phyloP scores from a whole-genome alignment of 2,329 filamentous ascomycete genomes.

The Fonsecaea erecta region DNA sequence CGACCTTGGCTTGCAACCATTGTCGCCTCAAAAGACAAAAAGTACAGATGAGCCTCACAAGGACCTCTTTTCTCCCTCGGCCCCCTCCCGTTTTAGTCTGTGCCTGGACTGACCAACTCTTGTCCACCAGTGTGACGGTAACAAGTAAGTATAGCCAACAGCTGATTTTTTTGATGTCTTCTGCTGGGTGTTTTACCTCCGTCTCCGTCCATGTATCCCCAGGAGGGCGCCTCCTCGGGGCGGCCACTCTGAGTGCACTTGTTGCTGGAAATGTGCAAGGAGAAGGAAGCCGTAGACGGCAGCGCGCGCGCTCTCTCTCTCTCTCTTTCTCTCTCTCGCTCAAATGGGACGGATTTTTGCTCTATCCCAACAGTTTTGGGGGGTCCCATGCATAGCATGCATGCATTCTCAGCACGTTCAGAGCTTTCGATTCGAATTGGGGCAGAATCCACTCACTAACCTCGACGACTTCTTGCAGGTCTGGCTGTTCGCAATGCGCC shows the following conservation, averaged over 20 bases:
- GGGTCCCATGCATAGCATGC: too few species aligned
- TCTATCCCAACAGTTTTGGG: background rate
- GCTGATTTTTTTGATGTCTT: background rate
- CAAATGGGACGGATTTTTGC: background rate
- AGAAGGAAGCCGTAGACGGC: too few species aligned
- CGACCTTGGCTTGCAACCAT: slow-evolving; percentile 6
- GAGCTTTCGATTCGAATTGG: background rate
- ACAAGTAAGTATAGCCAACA: slow-evolving; percentile 9
- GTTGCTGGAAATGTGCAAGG: too few species aligned
- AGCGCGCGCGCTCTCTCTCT: too few species aligned
- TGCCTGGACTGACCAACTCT: background rate
- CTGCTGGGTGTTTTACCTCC: background rate
- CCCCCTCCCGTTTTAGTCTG: background rate
- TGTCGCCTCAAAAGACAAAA: slow-evolving; percentile 10
- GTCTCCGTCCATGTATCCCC: background rate
- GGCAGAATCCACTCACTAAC: background rate
- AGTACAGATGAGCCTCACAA: background rate
- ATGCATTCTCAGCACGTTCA: background rate
- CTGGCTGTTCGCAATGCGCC: slow-evolving; percentile 5
- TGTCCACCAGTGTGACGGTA: slow-evolving; percentile 9
- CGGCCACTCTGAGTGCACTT: too few species aligned
- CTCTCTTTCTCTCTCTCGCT: too few species aligned
- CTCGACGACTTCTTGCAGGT: background rate
- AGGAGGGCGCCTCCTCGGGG: too few species aligned
- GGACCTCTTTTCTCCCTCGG: background rate